Evolutionary conservation across 208 protist genomes (phyloP).

Genomic region (Porcisia hertigi): DNA sequence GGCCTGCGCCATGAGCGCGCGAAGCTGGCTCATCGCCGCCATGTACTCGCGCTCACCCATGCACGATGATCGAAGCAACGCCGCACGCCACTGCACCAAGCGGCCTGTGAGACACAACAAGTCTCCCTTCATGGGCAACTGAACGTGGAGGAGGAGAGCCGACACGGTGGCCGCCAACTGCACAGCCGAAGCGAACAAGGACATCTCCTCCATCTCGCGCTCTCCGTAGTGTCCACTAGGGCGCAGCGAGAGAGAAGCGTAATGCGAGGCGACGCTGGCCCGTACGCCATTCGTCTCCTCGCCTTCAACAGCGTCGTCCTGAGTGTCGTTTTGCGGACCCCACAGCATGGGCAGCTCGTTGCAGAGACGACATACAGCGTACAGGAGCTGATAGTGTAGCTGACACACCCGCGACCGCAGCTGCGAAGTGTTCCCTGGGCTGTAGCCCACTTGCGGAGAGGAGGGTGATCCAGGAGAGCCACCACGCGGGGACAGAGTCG

Average conservation of each 20-base stretch:
- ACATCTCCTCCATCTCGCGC: neutral
- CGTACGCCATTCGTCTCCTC: neutral
- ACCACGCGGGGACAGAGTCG: neutral
- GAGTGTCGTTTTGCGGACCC: neutral
- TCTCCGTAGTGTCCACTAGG: neutral
- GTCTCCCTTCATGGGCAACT: slow-evolving; percentile 52
- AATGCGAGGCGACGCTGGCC: neutral
- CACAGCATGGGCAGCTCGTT: slow-evolving; percentile 26
- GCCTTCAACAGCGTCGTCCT: neutral
- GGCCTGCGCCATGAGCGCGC: slow-evolving; percentile 37
- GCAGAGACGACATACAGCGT: slow-evolving; percentile 34
- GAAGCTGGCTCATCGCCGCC: slow-evolving; percentile 26
- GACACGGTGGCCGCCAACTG: slow-evolving; percentile 33
- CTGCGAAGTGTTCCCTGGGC: neutral
- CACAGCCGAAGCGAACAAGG: slow-evolving; percentile 14
- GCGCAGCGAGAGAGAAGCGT: neutral
- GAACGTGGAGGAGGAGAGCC: slow-evolving; percentile 29
- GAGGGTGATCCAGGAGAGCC: neutral
- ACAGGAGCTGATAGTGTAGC: slow-evolving; percentile 41
- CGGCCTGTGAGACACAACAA: slow-evolving; percentile 47
- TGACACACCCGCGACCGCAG: slow-evolving; percentile 12
- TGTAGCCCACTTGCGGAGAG: neutral
- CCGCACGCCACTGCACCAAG: slow-evolving; percentile 22
- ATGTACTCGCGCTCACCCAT: slow-evolving; percentile 35
- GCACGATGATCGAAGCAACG: slow-evolving; percentile 8